These are phyloP conservation scores for Lipomyces yamadae DNA, from an alignment of 805 yeast genomes.

Conservation along the genomic window DNA sequence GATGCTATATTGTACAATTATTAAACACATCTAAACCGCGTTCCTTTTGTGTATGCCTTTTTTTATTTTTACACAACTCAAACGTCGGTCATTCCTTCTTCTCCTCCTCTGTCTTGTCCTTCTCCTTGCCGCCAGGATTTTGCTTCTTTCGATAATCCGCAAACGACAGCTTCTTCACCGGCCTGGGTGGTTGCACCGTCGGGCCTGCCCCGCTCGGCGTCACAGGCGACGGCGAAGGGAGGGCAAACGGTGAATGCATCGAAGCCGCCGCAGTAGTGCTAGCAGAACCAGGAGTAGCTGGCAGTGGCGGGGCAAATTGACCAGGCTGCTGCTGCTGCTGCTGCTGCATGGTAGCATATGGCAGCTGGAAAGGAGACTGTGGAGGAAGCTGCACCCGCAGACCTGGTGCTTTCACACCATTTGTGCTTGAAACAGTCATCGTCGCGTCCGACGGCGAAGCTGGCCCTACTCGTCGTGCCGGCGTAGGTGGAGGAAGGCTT, in stretches of 20 bases:
- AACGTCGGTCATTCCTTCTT: neutral
- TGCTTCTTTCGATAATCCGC: conserved; percentile 41
- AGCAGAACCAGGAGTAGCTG: conserved; percentile 7
- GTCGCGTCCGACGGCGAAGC: conserved; percentile 6
- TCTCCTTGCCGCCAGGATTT: conserved; percentile 23
- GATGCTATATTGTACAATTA: neutral
- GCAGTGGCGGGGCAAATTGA: conserved; percentile 7
- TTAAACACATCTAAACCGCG: neutral
- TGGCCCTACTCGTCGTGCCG: neutral
- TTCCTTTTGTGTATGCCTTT: neutral
- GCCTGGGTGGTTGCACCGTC: conserved; percentile 31
- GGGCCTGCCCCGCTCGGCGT: conserved; percentile 7
- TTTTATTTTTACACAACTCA: neutral
- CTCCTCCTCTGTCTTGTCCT: neutral
- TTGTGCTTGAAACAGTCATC: conserved; percentile 1
- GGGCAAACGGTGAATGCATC: conserved; percentile 9
- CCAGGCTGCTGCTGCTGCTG: neutral
- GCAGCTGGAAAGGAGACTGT: neutral
- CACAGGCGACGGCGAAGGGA: conserved; percentile 9
- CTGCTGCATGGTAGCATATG: neutral
- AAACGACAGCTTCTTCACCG: conserved; percentile 40
- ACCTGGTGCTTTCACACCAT: conserved; percentile 6
- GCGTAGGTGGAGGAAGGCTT: neutral
- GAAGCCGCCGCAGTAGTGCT: conserved; percentile 1
- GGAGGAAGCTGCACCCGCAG: conserved; percentile 18